A percentile compares a stretch with the other conserved stretches of the same genome.
Evolutionary conservation across 164 flowering plant species (phyloP).

Genomic region (Litsea cubeba): DNA sequence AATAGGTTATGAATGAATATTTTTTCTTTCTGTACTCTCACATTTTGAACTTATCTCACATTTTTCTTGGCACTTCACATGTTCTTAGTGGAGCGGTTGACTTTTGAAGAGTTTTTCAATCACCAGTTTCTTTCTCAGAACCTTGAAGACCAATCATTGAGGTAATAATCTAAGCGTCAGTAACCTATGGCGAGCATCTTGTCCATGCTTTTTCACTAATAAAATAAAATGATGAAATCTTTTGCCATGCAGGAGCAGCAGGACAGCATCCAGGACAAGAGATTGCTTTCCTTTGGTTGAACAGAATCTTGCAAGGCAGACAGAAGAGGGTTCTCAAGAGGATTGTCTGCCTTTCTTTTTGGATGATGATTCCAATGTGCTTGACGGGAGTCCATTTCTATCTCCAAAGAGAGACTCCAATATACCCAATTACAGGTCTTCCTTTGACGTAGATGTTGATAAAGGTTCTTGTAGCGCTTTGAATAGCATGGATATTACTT

Average conservation of each 20-base stretch:
- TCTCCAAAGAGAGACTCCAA: conserved; percentile 33
- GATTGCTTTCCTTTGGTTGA: conserved; percentile 42
- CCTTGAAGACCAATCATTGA: conserved; percentile 32
- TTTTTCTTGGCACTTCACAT: not conserved
- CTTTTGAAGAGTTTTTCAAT: conserved; percentile 96
- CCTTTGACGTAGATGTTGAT: conserved; percentile 34
- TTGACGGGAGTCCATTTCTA: conserved; percentile 55
- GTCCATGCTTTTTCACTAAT: not conserved
- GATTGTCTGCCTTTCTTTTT: conserved; percentile 69
- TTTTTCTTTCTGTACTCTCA: too few relatives aligned
- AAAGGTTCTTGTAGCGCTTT: conserved; percentile 29
- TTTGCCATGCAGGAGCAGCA: conserved; percentile 33
- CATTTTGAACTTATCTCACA: not conserved
- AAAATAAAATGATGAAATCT: conserved; percentile 3
- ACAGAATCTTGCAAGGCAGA: conserved; percentile 29
- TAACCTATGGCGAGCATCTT: not conserved
- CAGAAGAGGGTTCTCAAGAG: conserved; percentile 64
- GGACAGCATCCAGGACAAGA: conserved; percentile 20
- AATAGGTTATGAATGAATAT: too few relatives aligned
- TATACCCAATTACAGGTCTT: conserved; percentile 50
- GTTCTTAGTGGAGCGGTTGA: conserved; percentile 79
- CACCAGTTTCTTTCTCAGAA: conserved; percentile 62
- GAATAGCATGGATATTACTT: conserved; percentile 28
- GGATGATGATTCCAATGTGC: conserved; percentile 72
- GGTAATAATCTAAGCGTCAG: conserved; percentile 31